Base-by-base conservation (phyloP, 257 asterid genomes). In the Penstemon newberryi region DNA sequence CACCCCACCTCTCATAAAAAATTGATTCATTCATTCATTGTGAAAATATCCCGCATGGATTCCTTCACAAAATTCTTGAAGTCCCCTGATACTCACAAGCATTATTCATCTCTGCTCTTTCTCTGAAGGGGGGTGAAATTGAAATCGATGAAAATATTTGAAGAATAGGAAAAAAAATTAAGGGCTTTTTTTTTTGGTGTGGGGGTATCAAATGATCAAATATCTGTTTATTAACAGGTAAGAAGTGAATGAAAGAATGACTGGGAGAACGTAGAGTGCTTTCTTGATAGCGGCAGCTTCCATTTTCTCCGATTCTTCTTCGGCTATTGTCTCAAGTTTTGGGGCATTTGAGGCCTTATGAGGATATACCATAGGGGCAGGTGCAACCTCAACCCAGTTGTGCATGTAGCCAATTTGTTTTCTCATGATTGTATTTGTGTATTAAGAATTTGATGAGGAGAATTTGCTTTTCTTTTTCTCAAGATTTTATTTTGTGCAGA, bases 301-400 rank as follows among this genome's bases (percentile, higher is more conserved):
- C 65, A 66, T 59, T 55, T 25, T 78, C 70, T 80, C 84, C 15
- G 74, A 49, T 6, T 74, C 84, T 77, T 86, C 89, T 70, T 82
- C 85, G 37, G 60, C 67, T 72, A 86, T 86, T 3, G 85, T 86
- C 73, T 86, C 85, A 5, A 84, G 79, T 51, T 62, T 82, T 0
- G 89, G 88, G 37, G 78, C 80, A 41, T 76, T 84, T 0, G 89
- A 84, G 38, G 74, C 77, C 67, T 73, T 84, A 70, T 70, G 72
- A 53, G 74, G 80, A 15, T 40, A 78, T 56, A 82, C 74, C 45
- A 78, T 11, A 4, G 82, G 86, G 2, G 82, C 69, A 3, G 92
- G 89, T 52, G 86, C 88, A 65, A 81, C 84, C 81, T 84, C 89
- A 2, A 76, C 54, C 80, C 73, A 78, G 74, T 78, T 58, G 9